Percentiles rank a stretch among this genome's conserved stretches.
phyloP scores from a whole-genome alignment of 305 asterid genomes.

The Rubia peregrina region DNA sequence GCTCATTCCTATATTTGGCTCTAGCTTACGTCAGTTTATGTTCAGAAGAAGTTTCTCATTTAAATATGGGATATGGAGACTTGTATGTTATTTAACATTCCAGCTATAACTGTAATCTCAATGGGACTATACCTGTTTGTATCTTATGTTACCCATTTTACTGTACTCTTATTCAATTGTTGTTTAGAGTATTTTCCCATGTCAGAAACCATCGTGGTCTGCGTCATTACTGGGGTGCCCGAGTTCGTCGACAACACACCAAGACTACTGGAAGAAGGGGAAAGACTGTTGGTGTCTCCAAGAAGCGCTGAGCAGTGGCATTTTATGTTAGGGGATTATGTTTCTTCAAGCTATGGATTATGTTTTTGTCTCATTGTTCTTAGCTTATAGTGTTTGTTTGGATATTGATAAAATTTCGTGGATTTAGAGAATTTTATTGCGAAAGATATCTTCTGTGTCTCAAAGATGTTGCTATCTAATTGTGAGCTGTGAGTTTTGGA shows the following conservation, averaged over 20 bases:
- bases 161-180: background rate
- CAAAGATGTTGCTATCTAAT: conserved; percentile 1
- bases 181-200: background rate
- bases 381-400: conserved; percentile 2
- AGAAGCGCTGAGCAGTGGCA: conserved; percentile 48
- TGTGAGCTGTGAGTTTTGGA: background rate
- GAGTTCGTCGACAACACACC: conserved; percentile 93
- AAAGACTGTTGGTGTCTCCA: conserved; percentile 91
- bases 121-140: background rate
- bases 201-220: conserved; percentile 83
- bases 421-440: conserved; percentile 11
- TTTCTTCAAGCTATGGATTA: background rate
- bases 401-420: conserved; percentile 1
- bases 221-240: conserved; percentile 87
- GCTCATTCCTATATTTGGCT: background rate
- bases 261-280: conserved; percentile 90
- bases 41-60: too few species aligned
- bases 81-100: too few species aligned
- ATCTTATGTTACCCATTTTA: background rate
- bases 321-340: background rate
- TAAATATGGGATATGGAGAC: too few species aligned
- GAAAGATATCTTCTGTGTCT: conserved; percentile 3
- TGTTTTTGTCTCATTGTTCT: conserved; percentile 5
- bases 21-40: background rate
- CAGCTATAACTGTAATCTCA: too few species aligned